Evolutionary conservation across 139 green algal genomes (phyloP).

Genomic region (Chlamydomonas asymmetrica): DNA sequence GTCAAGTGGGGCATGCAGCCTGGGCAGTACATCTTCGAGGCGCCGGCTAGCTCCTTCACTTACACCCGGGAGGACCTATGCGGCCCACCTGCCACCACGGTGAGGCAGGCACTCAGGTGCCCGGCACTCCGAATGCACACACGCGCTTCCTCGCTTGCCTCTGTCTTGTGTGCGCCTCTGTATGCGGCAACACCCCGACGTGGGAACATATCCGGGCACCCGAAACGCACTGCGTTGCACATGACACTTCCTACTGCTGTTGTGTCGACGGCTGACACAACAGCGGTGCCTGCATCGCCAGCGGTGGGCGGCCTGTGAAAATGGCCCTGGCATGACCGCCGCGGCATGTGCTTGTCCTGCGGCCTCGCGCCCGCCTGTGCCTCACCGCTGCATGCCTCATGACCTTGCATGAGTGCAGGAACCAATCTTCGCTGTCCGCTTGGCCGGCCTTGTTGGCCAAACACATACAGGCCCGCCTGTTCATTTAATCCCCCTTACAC

Average conservation of each 20-base stretch:
- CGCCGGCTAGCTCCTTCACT: conserved; percentile 28
- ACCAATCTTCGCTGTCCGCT: neutral
- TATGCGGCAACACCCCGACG: neutral
- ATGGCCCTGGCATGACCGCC: too few species aligned
- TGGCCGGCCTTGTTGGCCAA: neutral
- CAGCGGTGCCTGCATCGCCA: too few species aligned
- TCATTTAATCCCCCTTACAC: neutral
- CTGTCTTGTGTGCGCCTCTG: too few species aligned
- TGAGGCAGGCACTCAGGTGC: neutral
- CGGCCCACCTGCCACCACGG: conserved; percentile 44
- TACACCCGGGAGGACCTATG: conserved; percentile 65
- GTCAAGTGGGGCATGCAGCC: conserved; percentile 45
- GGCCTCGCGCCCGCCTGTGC: too few species aligned
- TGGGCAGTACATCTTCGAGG: conserved; percentile 17
- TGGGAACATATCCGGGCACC: neutral
- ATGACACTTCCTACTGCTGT: neutral
- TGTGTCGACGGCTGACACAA: neutral
- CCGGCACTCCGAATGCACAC: neutral
- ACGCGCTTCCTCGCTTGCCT: neutral
- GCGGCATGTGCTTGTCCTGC: too few species aligned
- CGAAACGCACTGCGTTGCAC: neutral
- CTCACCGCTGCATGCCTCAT: neutral
- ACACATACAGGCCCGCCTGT: neutral
- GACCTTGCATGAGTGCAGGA: neutral
- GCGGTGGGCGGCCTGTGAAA: too few species aligned